Base-by-base conservation (phyloP, 192 early-diverging fungal genomes). In the Rhizophagus clarus region DNA sequence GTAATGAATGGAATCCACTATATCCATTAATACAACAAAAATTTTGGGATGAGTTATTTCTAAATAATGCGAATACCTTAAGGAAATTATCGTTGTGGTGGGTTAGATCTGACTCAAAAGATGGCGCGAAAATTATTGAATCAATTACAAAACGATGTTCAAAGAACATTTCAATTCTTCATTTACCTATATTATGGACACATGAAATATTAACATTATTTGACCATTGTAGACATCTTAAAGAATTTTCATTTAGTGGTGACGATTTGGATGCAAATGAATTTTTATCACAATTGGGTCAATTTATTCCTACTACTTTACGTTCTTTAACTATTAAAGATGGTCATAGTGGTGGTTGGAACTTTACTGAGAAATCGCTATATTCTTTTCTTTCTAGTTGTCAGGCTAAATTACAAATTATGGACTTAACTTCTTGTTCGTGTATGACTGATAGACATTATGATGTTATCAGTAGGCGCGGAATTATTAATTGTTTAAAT, bases 381-480 rank as follows among this genome's bases (percentile, higher is more conserved):
- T 12, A 26, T 14, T 31, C 26, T 29, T 66, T 66, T 66, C 29
- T 66, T 29, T 26, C 24, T 26, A 26, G 15, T 26, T 66, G 64
- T 31, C 24, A 26, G 6, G 64, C 64, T 66, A 26, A 26, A 29
- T 66, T 66, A 31, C 26, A 26, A 66, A 31, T 66, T 29, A 15
- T 66, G 26, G 64, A 66, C 4, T 66, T 66, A 31, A 28, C 26
- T 29, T 29, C 24, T 17, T 66, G 64, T 31, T 26, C 24, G 64
- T 66, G 64, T 66, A 66, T 66, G 64, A 66, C 64, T 66, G 64
- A 66, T 66, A 26, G 29, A 28, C 64, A 66, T 7, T 66, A 66
- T 31, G 64, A 26, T 66, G 64, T 66, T 66, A 29, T 66, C 12
- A 66, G 20, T 11, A 26, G 5, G 29, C 24, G 64, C 0, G 49